phyloP scores from a whole-genome alignment of 805 yeast species.

The Kodamaea leandrae region DNA sequence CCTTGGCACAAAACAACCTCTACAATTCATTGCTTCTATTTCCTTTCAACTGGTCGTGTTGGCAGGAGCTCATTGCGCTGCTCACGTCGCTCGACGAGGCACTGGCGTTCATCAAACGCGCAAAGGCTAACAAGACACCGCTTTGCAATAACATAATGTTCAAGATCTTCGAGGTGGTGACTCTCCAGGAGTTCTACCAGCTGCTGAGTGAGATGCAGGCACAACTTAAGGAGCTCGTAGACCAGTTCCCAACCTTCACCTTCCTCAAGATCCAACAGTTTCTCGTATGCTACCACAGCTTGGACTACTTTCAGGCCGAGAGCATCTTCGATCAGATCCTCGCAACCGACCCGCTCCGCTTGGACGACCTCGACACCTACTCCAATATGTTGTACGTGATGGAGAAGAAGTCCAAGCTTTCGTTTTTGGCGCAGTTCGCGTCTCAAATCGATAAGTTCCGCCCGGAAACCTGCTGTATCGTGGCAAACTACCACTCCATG shows the following conservation, averaged over 20 bases:
- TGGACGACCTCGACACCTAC: slow-evolving; percentile 89
- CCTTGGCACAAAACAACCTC: slow-evolving; percentile 59
- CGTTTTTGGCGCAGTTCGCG: slow-evolving; percentile 84
- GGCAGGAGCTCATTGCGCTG: slow-evolving; percentile 75
- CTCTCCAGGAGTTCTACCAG: slow-evolving; percentile 78
- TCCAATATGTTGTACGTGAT: slow-evolving; percentile 94
- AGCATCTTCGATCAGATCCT: slow-evolving; percentile 72
- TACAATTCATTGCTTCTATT: slow-evolving; percentile 60
- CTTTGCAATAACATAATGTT: slow-evolving; percentile 35
- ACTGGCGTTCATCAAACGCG: slow-evolving; percentile 32
- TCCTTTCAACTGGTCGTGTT: slow-evolving; percentile 92
- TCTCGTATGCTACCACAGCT: slow-evolving; percentile 73
- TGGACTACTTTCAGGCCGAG: slow-evolving; percentile 83
- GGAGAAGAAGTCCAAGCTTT: slow-evolving; percentile 81
- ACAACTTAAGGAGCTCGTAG: slow-evolving; percentile 47
- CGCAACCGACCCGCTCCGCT: slow-evolving; percentile 71
- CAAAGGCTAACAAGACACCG: slow-evolving; percentile 34
- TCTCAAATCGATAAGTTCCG: slow-evolving; percentile 79
- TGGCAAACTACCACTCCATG: slow-evolving; percentile 90
- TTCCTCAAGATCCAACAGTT: slow-evolving; percentile 82
- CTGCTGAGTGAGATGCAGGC: slow-evolving; percentile 51
- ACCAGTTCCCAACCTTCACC: slow-evolving; percentile 67
- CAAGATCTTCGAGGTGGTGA: slow-evolving; percentile 60
- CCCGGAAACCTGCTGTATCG: slow-evolving; percentile 91
- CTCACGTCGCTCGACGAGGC: slow-evolving; percentile 64